These are phyloP conservation scores for Penicillium antarcticum DNA, from an alignment of 495 filamentous ascomycete species.

Conservation along the genomic window DNA sequence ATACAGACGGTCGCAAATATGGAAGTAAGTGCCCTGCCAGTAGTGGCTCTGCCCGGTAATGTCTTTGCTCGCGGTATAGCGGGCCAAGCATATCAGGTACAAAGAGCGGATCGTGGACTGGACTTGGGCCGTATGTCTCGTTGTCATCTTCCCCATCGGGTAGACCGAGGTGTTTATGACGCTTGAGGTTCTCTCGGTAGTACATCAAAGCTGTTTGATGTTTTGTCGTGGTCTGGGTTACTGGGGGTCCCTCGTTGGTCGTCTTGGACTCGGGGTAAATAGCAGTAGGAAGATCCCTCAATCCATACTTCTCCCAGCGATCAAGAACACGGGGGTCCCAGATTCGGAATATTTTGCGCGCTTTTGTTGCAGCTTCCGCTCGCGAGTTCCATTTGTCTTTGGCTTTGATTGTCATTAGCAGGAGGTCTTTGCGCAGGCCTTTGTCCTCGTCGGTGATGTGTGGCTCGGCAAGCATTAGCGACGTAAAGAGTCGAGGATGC, in stretches of 20 bases:
- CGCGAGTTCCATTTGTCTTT: conserved; percentile 48
- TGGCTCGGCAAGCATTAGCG: conserved; percentile 69
- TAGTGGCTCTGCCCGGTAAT: conserved; percentile 64
- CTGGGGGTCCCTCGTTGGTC: conserved; percentile 20
- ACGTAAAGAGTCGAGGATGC: conserved; percentile 69
- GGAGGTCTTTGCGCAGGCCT: no score
- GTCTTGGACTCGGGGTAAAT: conserved; percentile 33
- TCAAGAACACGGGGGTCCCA: conserved; percentile 66
- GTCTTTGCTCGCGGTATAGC: conserved; percentile 24
- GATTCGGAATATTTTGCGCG: conserved; percentile 49
- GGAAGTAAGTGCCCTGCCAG: conserved; percentile 54
- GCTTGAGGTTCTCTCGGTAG: background rate
- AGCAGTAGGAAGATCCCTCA: conserved; percentile 50
- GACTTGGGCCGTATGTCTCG: no score
- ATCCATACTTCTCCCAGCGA: conserved; percentile 50
- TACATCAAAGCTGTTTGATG: conserved; percentile 47
- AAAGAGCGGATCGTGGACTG: no score
- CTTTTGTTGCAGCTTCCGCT: conserved; percentile 41
- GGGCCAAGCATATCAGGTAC: no score
- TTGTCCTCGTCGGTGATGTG: conserved; percentile 34
- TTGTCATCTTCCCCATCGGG: no score
- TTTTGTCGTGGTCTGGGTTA: conserved; percentile 48
- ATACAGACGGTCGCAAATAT: conserved; percentile 57
- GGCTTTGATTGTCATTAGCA: no score
- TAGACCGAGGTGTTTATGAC: no score